Base-by-base conservation (phyloP, 768 basidiomycete species). In the Cytidiella melzeri region DNA sequence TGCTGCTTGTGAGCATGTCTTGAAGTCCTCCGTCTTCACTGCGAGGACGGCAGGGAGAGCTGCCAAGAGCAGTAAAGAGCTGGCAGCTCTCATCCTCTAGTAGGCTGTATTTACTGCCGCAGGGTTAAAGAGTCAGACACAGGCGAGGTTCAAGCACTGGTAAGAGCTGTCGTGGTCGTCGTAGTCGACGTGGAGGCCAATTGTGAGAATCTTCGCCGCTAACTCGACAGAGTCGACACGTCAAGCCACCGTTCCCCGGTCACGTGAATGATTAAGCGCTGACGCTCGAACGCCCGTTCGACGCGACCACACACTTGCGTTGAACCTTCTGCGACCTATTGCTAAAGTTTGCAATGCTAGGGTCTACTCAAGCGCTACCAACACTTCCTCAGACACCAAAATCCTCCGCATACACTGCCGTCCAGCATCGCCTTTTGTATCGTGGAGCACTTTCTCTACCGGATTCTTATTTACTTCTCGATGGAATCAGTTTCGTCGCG, bases 1-100 rank as follows among this genome's bases (percentile, higher is more conserved):
- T 18, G 89, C 93, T 0, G 92, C 80, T 67, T 98, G 91, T n/a
- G 77, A 75, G 62, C 96, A 98, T 50, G 82, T 91, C 68, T 96
- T 97, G 77, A 94, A 99, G 67, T 97, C 92, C 51, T 85, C 76
- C 18, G 74, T 70, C 70, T 89, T 89, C 68, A 89, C 80, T 28
- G 84, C 80, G 24, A 75, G 57, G 5, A 73, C 63, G 15, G 63
- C 51, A 13, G 67, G 66, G 4, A 67, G 55, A 28, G 52, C 55
- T 23, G 62, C 55, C 15, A 71, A 58, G 40, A 66, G 59, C 43
- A 73, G 60, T 47, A 74, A 39, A 15, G 51, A 52, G 51, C 55
- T 41, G 5, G 50, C 13, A 11, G 48, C 51, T 37, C 55, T 54
- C 55, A 57, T 57, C n/a, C 40, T 50, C 30, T 34, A 7, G 30